Evolutionary conservation across 192 early-diverging fungal species (phyloP).

Genomic region (Coemansia sp.): DNA sequence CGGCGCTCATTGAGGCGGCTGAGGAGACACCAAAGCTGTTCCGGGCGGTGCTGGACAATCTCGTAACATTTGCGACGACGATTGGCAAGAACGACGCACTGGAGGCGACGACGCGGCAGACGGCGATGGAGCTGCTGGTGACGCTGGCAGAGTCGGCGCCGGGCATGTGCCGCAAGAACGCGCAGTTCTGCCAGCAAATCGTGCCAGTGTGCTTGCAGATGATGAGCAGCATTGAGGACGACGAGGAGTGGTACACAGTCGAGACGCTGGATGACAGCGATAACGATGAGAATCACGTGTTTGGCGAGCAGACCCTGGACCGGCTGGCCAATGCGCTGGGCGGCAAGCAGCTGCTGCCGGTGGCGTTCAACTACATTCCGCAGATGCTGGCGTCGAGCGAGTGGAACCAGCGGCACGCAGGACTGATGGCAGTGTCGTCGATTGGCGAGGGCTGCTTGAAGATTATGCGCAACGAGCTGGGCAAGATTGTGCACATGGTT

Average conservation of each 20-base stretch:
- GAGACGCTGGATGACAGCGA: slow-evolving; percentile 89
- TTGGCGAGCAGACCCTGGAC: slow-evolving; percentile 96
- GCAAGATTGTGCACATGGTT: slow-evolving; percentile 80
- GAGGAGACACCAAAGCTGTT: slow-evolving; percentile 81
- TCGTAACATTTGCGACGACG: slow-evolving; percentile 72
- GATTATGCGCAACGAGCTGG: slow-evolving; percentile 88
- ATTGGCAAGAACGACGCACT: slow-evolving; percentile 80
- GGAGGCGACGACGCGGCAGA: slow-evolving; percentile 82
- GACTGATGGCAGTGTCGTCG: slow-evolving; percentile 89
- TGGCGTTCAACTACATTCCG: slow-evolving; percentile 86
- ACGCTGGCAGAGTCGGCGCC: slow-evolving; percentile 88
- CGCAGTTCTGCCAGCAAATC: slow-evolving; percentile 72
- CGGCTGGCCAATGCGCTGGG: slow-evolving; percentile 80
- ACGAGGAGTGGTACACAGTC: slow-evolving; percentile 86
- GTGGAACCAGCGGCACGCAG: slow-evolving; percentile 92
- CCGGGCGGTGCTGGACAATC: slow-evolving; percentile 69
- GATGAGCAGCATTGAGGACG: slow-evolving; percentile 90
- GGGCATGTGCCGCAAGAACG: slow-evolving; percentile 86
- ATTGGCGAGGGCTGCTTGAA: slow-evolving; percentile 97
- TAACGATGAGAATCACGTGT: slow-evolving; percentile 82
- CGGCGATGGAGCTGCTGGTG: slow-evolving; percentile 87
- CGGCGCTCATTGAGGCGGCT: slow-evolving; percentile 84
- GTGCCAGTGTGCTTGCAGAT: slow-evolving; percentile 91
- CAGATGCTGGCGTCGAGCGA: slow-evolving; percentile 77
- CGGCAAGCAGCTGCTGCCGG: slow-evolving; percentile 86